phyloP scores from a whole-genome alignment of 768 basidiomycete genomes.

The Kwoniella dejecticola region DNA sequence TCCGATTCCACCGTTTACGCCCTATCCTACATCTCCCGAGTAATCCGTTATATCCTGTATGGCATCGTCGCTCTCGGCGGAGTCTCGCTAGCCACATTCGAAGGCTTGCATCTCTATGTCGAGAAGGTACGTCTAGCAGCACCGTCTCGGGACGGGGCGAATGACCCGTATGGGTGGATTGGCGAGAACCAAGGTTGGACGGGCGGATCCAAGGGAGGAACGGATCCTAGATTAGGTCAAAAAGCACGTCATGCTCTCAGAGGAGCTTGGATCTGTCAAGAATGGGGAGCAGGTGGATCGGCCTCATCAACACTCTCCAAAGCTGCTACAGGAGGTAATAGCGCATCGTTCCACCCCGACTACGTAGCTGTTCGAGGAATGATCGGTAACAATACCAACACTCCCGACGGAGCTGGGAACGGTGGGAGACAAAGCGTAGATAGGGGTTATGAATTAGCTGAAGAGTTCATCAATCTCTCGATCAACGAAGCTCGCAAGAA shows the following conservation, averaged over 20 bases:
- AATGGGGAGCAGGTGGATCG: conserved; percentile 43
- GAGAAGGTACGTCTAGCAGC: conserved; percentile 29
- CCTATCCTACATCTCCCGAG: conserved; percentile 39
- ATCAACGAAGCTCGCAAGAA: conserved; percentile 41
- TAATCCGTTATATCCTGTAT: conserved; percentile 41
- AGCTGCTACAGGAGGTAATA: conserved; percentile 4
- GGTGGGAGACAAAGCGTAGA: conserved; percentile 34
- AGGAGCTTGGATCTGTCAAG: conserved; percentile 51
- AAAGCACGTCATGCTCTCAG: conserved; percentile 48
- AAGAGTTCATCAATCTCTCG: conserved; percentile 48
- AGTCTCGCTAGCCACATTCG: conserved; percentile 22
- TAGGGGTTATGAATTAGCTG: conserved; percentile 47
- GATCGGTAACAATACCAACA: conserved; percentile 39
- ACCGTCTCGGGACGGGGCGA: conserved; percentile 20
- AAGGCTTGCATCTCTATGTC: conserved; percentile 36
- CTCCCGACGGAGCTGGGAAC: not conserved
- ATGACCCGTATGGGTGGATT: conserved; percentile 45
- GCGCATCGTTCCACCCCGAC: conserved; percentile 30
- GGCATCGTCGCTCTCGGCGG: conserved; percentile 24
- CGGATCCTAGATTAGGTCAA: conserved; percentile 44
- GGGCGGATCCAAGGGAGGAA: conserved; percentile 44
- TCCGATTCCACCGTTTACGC: conserved; percentile 48
- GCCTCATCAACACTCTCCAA: conserved; percentile 28
- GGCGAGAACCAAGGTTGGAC: conserved; percentile 50
- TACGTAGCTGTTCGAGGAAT: conserved; percentile 29